These are phyloP conservation scores for Thelonectria discophora DNA, from an alignment of 2,329 filamentous ascomycete genomes.

Conservation along the genomic window DNA sequence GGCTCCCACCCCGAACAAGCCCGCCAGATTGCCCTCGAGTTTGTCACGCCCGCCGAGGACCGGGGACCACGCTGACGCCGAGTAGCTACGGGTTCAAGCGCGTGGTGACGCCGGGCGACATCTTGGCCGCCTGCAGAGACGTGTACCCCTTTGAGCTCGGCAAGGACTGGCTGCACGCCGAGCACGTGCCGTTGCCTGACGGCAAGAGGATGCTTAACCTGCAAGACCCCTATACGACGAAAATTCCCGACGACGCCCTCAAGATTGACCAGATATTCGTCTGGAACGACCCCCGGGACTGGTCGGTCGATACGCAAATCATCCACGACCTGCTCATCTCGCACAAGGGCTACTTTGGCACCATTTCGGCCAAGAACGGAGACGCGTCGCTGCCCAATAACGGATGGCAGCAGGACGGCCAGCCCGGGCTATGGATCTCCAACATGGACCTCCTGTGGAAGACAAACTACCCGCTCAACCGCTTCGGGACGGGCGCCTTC, in stretches of 20 bases:
- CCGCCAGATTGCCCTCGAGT: constrained; percentile 76
- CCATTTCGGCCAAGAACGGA: constrained; percentile 77
- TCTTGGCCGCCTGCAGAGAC: constrained; percentile 75
- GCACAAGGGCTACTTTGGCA: constrained; percentile 80
- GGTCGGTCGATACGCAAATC: constrained; percentile 88
- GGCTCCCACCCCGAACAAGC: constrained; percentile 75
- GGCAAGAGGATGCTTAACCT: constrained; percentile 46
- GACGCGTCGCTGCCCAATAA: constrained; percentile 69
- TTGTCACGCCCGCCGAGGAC: constrained; percentile 37
- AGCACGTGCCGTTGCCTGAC: constrained; percentile 44
- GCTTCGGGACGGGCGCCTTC: constrained; percentile 92
- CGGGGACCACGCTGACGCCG: constrained; percentile 10
- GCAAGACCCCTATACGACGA: constrained; percentile 45
- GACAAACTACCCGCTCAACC: constrained; percentile 82
- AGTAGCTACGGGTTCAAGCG: constrained; percentile 75
- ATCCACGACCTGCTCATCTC: constrained; percentile 87
- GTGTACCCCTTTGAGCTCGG: constrained; percentile 81
- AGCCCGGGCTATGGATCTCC: constrained; percentile 85
- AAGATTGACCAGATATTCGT: constrained; percentile 92
- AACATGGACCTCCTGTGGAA: constrained; percentile 94
- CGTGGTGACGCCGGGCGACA: constrained; percentile 87
- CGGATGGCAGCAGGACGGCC: constrained; percentile 84
- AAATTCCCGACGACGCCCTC: constrained; percentile 57
- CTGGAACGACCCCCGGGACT: constrained; percentile 96
- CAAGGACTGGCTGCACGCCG: constrained; percentile 44